Evolutionary conservation across 2,329 filamentous ascomycete species (phyloP), one percentile per base, ranked within the genome.

Genomic region (Incumbomyces delicatus): DNA sequence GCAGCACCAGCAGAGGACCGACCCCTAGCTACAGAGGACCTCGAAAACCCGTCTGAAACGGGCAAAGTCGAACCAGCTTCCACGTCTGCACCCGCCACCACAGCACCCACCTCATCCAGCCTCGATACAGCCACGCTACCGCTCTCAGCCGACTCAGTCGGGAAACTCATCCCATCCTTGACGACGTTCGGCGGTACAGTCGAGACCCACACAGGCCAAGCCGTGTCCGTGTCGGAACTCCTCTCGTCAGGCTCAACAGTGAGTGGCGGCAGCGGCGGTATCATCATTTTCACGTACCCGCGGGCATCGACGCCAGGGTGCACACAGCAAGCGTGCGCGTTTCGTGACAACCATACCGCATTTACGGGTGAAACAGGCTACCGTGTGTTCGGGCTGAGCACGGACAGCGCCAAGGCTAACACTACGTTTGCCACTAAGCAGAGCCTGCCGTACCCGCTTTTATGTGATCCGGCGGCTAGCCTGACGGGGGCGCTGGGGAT

Each of bases 221-320:
- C 83, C 69, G 88, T 84, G 5, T 29, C 33, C 17, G 33, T 45
- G 2, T 37, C 42, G 12, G 17, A n/a, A 7, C 34, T 45, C 13
- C 42, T 45, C 10, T 6, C 17, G 3, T 27, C 22, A 4, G 22
- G 22, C 22, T 27, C 22, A 27, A 27, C 22, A 27, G 22, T 4
- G 5, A 8, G 22, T 27, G 22, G 22, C 22, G 22, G 22, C 8
- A 16, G n/a, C 16, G 42, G 33, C 42, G 42, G 42, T 17, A 30
- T 45, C 42, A 30, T 46, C 7, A 46, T 57, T 22, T 57, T 98
- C 66, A 95, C 89, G 29, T 96, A 96, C 63, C 92, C 92, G 49
- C 94, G 85, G 69, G 92, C 92, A 11, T 92, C 85, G 22, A 98
- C 92, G 17, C 87, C 87, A 32, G 90, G 90, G 53, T 96, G 90